Evolutionary conservation across 2,329 filamentous ascomycete species (phyloP).

Genomic region (Lachnellula cervina): DNA sequence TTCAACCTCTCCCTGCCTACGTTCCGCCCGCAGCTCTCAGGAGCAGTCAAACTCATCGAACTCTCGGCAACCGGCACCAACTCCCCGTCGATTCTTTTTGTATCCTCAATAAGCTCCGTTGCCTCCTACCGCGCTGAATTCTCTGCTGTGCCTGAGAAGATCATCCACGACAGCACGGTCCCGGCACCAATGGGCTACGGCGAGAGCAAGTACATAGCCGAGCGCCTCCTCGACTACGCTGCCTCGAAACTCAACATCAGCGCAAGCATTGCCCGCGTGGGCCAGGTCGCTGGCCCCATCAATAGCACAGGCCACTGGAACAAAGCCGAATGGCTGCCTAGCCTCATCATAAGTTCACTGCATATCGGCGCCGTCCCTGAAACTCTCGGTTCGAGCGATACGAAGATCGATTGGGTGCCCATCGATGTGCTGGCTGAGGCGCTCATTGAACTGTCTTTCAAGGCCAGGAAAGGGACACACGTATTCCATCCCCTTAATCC

Average conservation of each 20-base stretch:
- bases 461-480: background rate
- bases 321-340: background rate
- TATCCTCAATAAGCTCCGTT: slow-evolving; percentile 20
- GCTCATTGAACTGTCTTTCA: background rate
- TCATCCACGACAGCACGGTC: background rate
- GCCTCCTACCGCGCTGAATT: background rate
- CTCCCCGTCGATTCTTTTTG: slow-evolving; percentile 16
- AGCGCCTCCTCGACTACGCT: background rate
- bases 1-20: slow-evolving; percentile 28
- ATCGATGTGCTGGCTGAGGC: background rate
- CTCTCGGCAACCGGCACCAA: slow-evolving; percentile 1
- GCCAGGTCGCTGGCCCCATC: background rate
- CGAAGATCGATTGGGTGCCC: background rate
- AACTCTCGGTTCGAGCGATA: background rate
- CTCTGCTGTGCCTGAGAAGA: background rate
- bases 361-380: background rate
- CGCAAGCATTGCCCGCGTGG: background rate
- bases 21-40: slow-evolving; percentile 33
- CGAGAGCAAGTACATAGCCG: slow-evolving; percentile 3
- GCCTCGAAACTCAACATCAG: background rate
- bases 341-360: background rate
- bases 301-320: background rate
- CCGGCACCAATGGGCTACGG: background rate
- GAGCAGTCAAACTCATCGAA: slow-evolving; percentile 35
- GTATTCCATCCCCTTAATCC: background rate